Evolutionary conservation across 192 early-diverging fungal genomes (phyloP).

Genomic region (Podila clonocystis): DNA sequence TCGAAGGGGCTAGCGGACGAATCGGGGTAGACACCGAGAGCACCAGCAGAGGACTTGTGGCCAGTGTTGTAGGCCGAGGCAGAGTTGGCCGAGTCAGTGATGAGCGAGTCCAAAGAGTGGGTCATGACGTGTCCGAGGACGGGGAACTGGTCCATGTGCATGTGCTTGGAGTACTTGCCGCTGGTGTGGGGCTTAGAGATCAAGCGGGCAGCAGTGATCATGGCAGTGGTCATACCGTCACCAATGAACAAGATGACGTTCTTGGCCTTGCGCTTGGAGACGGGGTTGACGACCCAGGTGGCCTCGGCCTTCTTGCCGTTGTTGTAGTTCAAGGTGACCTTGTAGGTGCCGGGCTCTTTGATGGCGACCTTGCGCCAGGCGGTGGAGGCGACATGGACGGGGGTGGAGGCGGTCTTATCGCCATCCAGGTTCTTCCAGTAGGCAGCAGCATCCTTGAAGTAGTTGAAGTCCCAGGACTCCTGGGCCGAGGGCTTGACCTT

Average conservation of each 20-base stretch:
- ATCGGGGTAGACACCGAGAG: conserved; percentile 70
- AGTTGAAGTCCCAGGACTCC: conserved; percentile 64
- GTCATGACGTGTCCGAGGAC: conserved; percentile 63
- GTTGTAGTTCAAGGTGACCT: conserved; percentile 55
- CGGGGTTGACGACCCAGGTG: conserved; percentile 56
- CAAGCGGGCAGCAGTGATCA: conserved; percentile 71
- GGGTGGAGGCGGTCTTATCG: conserved; percentile 36
- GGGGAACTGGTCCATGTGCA: conserved; percentile 60
- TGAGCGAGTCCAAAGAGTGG: conserved; percentile 69
- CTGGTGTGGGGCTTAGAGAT: conserved; percentile 63
- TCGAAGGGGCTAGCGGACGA: conserved; percentile 65
- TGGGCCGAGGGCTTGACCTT: conserved; percentile 28
- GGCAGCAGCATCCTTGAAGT: conserved; percentile 54
- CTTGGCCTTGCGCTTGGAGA: conserved; percentile 64
- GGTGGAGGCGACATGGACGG: conserved; percentile 58
- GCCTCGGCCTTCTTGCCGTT: conserved; percentile 60
- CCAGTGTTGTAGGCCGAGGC: conserved; percentile 71
- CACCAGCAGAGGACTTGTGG: conserved; percentile 66
- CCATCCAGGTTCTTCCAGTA: conserved; percentile 47
- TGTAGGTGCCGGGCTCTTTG: conserved; percentile 59
- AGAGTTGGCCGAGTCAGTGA: conserved; percentile 80
- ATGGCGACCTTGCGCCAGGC: conserved; percentile 58
- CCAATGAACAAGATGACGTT: conserved; percentile 73
- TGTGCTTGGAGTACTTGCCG: conserved; percentile 62
- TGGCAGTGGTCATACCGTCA: conserved; percentile 69